These are phyloP conservation scores for Botryosphaeria dothidea DNA, from an alignment of 2,329 filamentous ascomycete genomes.

Conservation along the genomic window DNA sequence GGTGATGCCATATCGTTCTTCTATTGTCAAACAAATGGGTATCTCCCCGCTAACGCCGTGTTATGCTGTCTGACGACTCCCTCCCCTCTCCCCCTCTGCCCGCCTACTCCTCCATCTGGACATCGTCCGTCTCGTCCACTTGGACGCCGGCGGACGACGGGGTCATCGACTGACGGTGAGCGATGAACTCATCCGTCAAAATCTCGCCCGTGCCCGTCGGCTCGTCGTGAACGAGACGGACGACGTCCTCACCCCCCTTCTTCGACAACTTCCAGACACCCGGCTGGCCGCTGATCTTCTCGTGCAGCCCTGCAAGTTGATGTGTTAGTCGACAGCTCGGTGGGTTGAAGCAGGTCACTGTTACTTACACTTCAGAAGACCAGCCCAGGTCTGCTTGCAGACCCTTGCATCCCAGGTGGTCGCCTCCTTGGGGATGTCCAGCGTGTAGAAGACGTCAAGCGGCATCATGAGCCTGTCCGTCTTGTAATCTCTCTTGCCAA, in stretches of 20 bases:
- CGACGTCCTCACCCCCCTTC: not conserved
- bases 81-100: no score
- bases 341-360: not conserved
- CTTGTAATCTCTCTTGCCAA: constrained; percentile 61
- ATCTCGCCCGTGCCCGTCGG: not conserved
- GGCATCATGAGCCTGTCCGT: constrained; percentile 64
- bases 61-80: no score
- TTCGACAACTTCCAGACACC: constrained; percentile 2
- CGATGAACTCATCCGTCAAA: not conserved
- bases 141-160: not conserved
- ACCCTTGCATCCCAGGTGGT: constrained; percentile 40
- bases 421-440: constrained; percentile 80
- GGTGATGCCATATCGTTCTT: no score
- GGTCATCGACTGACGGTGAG: not conserved
- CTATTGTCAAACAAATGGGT: no score
- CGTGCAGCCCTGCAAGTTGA: not conserved
- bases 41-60: no score
- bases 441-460: constrained; percentile 62
- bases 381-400: not conserved
- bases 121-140: not conserved
- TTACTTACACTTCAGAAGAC: not conserved
- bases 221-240: not conserved
- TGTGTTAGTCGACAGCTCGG: not conserved
- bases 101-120: not conserved
- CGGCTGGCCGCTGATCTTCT: not conserved